Percentiles rank a stretch among this genome's conserved stretches.
phyloP scores from a whole-genome alignment of 306 rosid genomes.

The Malus sylvestris region DNA sequence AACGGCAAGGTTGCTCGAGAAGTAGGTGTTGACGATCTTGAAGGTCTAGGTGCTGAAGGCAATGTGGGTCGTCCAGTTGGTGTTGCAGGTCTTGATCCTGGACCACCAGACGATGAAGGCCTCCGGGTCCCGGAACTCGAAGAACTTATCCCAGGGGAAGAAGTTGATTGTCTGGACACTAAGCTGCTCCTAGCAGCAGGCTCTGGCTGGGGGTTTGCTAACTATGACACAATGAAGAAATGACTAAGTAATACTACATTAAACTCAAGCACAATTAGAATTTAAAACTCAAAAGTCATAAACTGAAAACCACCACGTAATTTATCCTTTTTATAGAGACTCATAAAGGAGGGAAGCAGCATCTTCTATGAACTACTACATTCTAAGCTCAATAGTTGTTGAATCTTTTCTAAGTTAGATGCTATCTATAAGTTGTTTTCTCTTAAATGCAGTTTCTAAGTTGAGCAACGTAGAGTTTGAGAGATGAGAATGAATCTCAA shows the following conservation, averaged over 20 bases:
- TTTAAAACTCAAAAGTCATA: background rate
- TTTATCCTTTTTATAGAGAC: conserved; percentile 1
- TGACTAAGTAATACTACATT: conserved; percentile 15
- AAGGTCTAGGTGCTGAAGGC: conserved; percentile 50
- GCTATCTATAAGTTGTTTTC: background rate
- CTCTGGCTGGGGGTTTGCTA: conserved; percentile 70
- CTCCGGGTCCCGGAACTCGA: conserved; percentile 63
- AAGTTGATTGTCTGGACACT: conserved; percentile 51
- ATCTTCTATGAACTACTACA: background rate
- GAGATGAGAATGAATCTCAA: background rate
- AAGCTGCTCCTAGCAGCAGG: conserved; percentile 51
- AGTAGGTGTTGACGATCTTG: conserved; percentile 86
- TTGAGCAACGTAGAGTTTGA: conserved; percentile 1
- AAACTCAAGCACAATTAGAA: conserved; percentile 9
- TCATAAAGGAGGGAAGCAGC: background rate
- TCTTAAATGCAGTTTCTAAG: background rate
- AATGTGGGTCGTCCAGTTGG: conserved; percentile 73
- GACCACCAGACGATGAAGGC: conserved; percentile 87
- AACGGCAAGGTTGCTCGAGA: conserved; percentile 60
- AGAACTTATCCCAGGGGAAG: conserved; percentile 69
- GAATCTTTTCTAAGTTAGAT: background rate
- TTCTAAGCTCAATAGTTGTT: background rate
- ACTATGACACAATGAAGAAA: conserved; percentile 46
- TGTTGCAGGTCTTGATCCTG: conserved; percentile 81
- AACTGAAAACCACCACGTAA: background rate